phyloP scores from a whole-genome alignment of 2,329 filamentous ascomycete genomes.

The Lasiodiplodia sp. region DNA sequence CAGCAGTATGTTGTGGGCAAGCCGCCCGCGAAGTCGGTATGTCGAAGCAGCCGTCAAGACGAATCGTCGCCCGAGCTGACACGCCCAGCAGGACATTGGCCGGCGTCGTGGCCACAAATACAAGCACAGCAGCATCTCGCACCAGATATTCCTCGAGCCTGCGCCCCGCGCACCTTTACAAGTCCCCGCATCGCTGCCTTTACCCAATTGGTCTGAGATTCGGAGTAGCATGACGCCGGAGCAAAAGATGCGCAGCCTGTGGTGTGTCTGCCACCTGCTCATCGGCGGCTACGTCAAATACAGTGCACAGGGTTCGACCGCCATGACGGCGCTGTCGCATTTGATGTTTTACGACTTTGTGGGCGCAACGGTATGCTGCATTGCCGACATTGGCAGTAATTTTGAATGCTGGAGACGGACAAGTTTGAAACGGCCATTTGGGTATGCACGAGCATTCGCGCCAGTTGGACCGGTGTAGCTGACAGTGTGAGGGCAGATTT shows the following conservation, averaged over 20 bases:
- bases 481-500: conserved; percentile 56
- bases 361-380: conserved; percentile 88
- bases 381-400: conserved; percentile 91
- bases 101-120: conserved; percentile 96
- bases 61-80: not conserved
- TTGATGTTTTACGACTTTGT: conserved; percentile 95
- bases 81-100: conserved; percentile 74
- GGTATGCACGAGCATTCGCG: conserved; percentile 40
- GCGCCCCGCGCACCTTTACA: conserved; percentile 84
- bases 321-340: conserved; percentile 90
- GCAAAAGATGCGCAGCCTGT: conserved; percentile 82
- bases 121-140: conserved; percentile 94
- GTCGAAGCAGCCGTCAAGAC: conserved; percentile 38
- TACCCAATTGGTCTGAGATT: conserved; percentile 88
- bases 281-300: conserved; percentile 87
- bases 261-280: conserved; percentile 87
- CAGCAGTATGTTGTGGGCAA: conserved; percentile 59
- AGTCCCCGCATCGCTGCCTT: conserved; percentile 87
- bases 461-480: not conserved
- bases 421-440: conserved; percentile 92
- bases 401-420: conserved; percentile 98
- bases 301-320: conserved; percentile 83
- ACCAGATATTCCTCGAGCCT: conserved; percentile 96
- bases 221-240: conserved; percentile 88
- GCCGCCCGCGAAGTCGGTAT: conserved; percentile 77